Base-by-base conservation (phyloP, 176 grass and related monocot genomes). In the Echinochloa phyllopogon region DNA sequence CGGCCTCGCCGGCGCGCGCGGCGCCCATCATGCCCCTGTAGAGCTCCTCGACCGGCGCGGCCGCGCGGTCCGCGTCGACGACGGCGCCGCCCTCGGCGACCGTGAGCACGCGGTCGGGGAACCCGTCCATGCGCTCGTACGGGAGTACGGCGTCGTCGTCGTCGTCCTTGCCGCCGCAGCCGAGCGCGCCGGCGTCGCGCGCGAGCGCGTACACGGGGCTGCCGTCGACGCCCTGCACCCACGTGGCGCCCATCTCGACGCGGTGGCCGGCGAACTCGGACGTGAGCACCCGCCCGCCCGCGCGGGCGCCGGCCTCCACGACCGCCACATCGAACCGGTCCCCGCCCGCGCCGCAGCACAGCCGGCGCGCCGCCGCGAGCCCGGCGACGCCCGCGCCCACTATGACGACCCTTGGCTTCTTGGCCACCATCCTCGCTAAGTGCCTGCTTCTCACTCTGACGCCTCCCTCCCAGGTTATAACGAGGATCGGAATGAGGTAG, bases 91-190 rank as follows among this genome's bases (percentile, higher is more conserved):
- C 93, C 86, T 98, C 89, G 13, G 89, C 92, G 1, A 98, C 89
- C 0, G 92, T 95, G 55, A 93, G 56, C 43, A 85, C 87, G 69
- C 90, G 83, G 72, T 85, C 65, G 20, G 93, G 93, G 83, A 92
- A 93, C n/a, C 89, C 85, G 58, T 93, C 95, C 95, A 95, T 95
- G 76, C 91, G 89, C 87, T 98, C 95, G 91, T 94, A 95, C 17
- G 88, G 90, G 41, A 65, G 69, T 0, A 2, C 4, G 18, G 16
- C 14, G 48, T 13, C 50, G 3, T 0, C 48, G 24, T 50, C 72
- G 0, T 6, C 17, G 39, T 21, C 70, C 0, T 15, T 59, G 15
- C 48, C 4, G 48, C 36, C 41, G 41, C 40, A 1, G 55, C 16
- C 41, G 23, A 95, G 74, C 18, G 87, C 88, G 74, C 83, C 87